Evolutionary conservation across 108 stramenopile species (phyloP).

Genomic region (Cylindrotheca closterium): DNA sequence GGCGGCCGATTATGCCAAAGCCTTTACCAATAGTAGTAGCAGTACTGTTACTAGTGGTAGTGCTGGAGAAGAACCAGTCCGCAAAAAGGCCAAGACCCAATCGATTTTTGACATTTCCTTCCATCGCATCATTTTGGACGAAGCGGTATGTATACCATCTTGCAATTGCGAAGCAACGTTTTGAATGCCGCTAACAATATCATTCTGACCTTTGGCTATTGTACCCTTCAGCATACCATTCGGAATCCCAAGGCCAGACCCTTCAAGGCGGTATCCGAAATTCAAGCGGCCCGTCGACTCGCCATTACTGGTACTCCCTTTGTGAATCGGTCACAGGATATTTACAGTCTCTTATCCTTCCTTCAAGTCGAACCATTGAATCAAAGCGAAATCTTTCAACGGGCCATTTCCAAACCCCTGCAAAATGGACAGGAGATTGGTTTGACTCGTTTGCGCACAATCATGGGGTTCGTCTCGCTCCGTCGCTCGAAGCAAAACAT

Average conservation of each 20-base stretch:
- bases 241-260: slow-evolving; percentile 34
- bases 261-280: slow-evolving; percentile 22
- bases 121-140: slow-evolving; percentile 57
- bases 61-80: slow-evolving; percentile 5
- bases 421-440: slow-evolving; percentile 53
- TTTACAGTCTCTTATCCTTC: slow-evolving; percentile 39
- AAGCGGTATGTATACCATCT: slow-evolving; percentile 25
- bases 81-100: slow-evolving; percentile 23
- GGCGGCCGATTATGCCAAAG: slow-evolving; percentile 26
- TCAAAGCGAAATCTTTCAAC: slow-evolving; percentile 36
- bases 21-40: neutral
- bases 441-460: slow-evolving; percentile 46
- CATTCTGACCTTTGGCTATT: no score
- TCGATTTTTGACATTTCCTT: slow-evolving; percentile 43
- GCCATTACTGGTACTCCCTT: slow-evolving; percentile 56
- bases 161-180: neutral
- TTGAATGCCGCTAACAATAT: slow-evolving; percentile 9
- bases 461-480: slow-evolving; percentile 51
- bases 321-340: slow-evolving; percentile 45
- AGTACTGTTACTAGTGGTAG: slow-evolving; percentile 1
- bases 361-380: slow-evolving; percentile 45
- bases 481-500: slow-evolving; percentile 47
- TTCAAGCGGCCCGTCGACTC: slow-evolving; percentile 39
- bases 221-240: slow-evolving; percentile 39
- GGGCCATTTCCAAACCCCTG: slow-evolving; percentile 52